A percentile compares a stretch with the other conserved stretches of the same genome.
phyloP scores from a whole-genome alignment of 2,329 filamentous ascomycete genomes.

The Bipolaris bicolor region DNA sequence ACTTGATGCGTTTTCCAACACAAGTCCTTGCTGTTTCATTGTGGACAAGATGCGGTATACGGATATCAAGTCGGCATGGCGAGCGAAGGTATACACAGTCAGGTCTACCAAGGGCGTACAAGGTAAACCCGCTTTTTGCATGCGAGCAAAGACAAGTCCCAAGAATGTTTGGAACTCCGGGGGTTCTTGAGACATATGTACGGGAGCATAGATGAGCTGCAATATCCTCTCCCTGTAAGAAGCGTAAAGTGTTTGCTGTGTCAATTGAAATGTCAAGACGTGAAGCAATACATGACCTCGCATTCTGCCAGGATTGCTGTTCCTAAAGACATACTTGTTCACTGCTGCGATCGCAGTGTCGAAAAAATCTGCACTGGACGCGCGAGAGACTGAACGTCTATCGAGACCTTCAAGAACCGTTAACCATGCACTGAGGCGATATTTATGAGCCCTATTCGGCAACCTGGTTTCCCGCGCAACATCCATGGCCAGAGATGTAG shows the following conservation, averaged over 20 bases:
- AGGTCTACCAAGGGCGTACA: conserved; percentile 23
- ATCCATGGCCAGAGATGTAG: conserved; percentile 13
- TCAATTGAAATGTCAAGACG: conserved; percentile 6
- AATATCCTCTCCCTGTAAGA: conserved; percentile 5
- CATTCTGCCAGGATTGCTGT: background rate
- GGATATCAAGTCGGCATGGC: conserved; percentile 12
- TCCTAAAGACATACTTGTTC: conserved; percentile 6
- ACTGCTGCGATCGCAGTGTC: conserved; percentile 4
- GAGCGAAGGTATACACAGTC: conserved; percentile 13
- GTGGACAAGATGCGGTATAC: conserved; percentile 18
- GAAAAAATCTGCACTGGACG: background rate
- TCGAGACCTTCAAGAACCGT: conserved; percentile 28
- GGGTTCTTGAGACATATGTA: background rate
- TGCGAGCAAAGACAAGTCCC: conserved; percentile 17
- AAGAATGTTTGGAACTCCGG: conserved; percentile 16
- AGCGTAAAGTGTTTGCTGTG: background rate
- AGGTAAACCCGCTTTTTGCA: conserved; percentile 19
- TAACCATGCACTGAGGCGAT: conserved; percentile 25
- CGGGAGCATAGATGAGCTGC: conserved; percentile 2
- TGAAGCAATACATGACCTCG: conserved; percentile 6
- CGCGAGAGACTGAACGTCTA: background rate
- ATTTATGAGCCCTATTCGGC: background rate
- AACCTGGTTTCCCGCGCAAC: conserved; percentile 1
- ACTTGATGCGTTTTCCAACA: conserved; percentile 13
- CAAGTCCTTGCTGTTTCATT: conserved; percentile 13